Base-by-base conservation (phyloP, 2,329 filamentous ascomycete genomes). In the Didymella pomorum region DNA sequence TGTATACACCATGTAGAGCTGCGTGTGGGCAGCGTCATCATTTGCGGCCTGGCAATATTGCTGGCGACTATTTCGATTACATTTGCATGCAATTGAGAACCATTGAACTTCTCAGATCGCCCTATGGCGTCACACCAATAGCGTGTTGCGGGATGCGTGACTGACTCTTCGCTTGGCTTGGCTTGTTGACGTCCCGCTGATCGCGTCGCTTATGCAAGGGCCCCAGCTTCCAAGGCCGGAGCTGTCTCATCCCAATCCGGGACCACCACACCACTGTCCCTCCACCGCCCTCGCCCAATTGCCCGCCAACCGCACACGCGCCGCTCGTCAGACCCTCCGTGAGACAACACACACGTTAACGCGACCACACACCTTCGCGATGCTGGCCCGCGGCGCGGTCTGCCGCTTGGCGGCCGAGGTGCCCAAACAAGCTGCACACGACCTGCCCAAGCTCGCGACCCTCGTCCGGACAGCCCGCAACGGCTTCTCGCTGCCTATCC, bases 301-400 rank as follows among this genome's bases (percentile, higher is more conserved):
- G 63, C 66, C 58, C 58, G 57, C 60, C 48, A 46, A 49, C 55
- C 66, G 63, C 63, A 66, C 53, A 60, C 55, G 52, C 49, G 60
- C 56, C 49, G 46, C 58, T 54, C 48, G 52, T 54, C 56, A 58
- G 43, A 37, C 21, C 39, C 43, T 46, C 60, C 47, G 52, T 56
- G 58, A 61, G 45, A 62, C 50, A 42, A 28, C 3, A 33, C 48
- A 31, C 39, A 50, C 43, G 54, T 25, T 41, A 7, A 29, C 33
- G 37, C 42, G 29, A 52, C 54, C 59, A 26, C 45, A 54, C 16
- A 18, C n/a, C 51, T 20, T 52, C 61, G 52, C 66, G 21, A 78
- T 78, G 76, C 68, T 77, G 60, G 70, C 71, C 60, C 72, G 71
- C 65, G 65, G 72, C 64, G 61, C 71, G 55, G 69, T 78, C 66